These are phyloP conservation scores for Paramecium tetraurelia DNA, from an alignment of 73 alveolate genomes.

Conservation along the genomic window DNA sequence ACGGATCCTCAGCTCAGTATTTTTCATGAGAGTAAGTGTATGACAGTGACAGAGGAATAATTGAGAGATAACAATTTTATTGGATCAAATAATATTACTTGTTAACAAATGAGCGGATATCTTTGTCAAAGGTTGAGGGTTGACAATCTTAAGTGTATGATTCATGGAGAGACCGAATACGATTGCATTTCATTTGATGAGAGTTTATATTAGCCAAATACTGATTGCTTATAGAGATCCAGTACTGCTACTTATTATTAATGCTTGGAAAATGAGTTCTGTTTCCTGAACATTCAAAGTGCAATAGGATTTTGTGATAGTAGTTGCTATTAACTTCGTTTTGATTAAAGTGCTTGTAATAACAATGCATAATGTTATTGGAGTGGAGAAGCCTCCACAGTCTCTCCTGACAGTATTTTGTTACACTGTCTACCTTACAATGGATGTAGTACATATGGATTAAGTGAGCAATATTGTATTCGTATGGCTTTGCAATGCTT, in stretches of 20 bases:
- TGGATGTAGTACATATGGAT: background rate
- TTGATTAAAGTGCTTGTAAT: background rate
- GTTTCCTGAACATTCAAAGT: background rate
- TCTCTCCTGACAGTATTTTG: background rate
- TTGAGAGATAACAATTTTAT: background rate
- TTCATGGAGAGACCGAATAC: background rate
- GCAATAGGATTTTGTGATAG: background rate
- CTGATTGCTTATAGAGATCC: background rate
- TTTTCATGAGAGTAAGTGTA: background rate
- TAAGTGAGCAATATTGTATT: background rate
- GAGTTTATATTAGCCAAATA: background rate
- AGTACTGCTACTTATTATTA: background rate
- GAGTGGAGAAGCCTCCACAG: background rate
- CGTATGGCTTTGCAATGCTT: background rate
- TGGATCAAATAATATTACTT: background rate
- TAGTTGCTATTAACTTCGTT: background rate
- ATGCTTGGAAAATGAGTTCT: background rate
- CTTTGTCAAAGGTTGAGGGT: constrained; percentile 1
- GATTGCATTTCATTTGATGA: background rate
- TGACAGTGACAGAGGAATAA: background rate
- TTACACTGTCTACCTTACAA: background rate
- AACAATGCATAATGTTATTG: background rate
- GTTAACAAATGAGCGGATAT: background rate
- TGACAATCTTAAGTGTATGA: background rate
- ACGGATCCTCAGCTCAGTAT: constrained; percentile 1